Base-by-base conservation (phyloP, 371 early-diverging fungal genomes). In the Mortierella sp. region DNA sequence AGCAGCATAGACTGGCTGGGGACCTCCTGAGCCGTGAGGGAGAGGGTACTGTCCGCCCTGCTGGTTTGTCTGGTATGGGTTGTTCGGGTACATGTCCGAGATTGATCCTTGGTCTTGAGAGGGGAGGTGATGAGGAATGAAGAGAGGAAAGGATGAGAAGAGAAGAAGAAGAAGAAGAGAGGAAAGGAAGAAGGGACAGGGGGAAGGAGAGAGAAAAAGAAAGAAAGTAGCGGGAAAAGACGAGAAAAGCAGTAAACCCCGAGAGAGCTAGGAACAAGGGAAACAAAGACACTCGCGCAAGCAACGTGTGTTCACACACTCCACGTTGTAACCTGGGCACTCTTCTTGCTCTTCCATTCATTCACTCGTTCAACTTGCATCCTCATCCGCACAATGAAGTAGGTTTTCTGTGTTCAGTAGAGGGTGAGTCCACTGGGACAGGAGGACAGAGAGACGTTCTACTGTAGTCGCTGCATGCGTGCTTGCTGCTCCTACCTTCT, bases 51-150 rank as follows among this genome's bases (percentile, higher is more conserved):
- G 61, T 34, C 61, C 61, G 16, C 48, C 48, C 50, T 59, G 74
- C 28, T 69, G 64, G 57, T 67, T 9, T 70, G 74, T 74, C 46
- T 72, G 78, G 76, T 82, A 82, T 9, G 82, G 82, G 50, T 82
- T 82, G 50, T 82, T 82, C 73, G 78, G 75, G 72, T 82, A 82
- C 82, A 82, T 82, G 55, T 16, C 61, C 61, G 61, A 34, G 19
- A 8, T 44, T 43, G 75, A 24, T n/a, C 69, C 70, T 28, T 74
- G 54, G 61, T 61, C 19, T 14, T 61, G 61, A 34, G 69, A 74
- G 76, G 44, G 13, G 43, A 61, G n/a, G 10, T 61, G 51, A 43
- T 44, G 34, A 73, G 28, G 40, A 50, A 50, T 50, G 50, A 54
- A 71, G 24, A 28, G 31, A 46, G 28, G 46, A 48, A 31, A 51